These are phyloP conservation scores for Backusella luteola DNA, from an alignment of 192 early-diverging fungal species.

Conservation along the genomic window DNA sequence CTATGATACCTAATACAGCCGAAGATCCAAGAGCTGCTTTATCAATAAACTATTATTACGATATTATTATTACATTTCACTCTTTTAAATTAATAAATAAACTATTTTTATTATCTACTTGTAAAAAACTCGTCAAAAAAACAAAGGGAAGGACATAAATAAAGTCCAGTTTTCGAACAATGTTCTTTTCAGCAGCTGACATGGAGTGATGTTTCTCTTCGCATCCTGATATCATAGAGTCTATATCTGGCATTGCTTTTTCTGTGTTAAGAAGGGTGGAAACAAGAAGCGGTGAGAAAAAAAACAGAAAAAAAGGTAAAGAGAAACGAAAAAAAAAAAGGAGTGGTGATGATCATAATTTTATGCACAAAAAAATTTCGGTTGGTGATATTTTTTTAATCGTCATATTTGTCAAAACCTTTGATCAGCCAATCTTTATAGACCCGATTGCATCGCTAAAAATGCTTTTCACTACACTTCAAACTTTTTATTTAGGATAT, in stretches of 20 bases:
- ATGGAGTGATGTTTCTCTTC: not conserved
- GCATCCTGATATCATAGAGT: not conserved
- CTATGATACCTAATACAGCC: constrained; percentile 21
- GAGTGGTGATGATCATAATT: not conserved
- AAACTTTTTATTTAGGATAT: no score
- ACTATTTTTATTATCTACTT: not conserved
- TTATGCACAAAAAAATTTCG: not conserved
- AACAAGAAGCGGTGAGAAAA: not conserved
- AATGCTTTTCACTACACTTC: no score
- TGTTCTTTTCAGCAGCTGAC: not conserved
- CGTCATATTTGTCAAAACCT: no score
- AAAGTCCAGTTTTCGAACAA: constrained; percentile 5
- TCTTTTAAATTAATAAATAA: not conserved
- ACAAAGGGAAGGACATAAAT: constrained; percentile 19
- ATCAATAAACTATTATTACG: constrained; percentile 22
- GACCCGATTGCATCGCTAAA: no score
- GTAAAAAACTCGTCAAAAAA: constrained; percentile 8
- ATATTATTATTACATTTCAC: not conserved
- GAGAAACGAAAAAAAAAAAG: not conserved
- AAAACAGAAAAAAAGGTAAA: not conserved
- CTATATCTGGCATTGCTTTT: not conserved
- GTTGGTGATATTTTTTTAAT: no score
- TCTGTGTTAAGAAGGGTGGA: not conserved
- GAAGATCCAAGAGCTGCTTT: constrained; percentile 21
- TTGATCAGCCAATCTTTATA: no score